Evolutionary conservation across 2,329 filamentous ascomycete species (phyloP), one percentile per base, ranked within the genome.

Genomic region (Diaporthe sp.): DNA sequence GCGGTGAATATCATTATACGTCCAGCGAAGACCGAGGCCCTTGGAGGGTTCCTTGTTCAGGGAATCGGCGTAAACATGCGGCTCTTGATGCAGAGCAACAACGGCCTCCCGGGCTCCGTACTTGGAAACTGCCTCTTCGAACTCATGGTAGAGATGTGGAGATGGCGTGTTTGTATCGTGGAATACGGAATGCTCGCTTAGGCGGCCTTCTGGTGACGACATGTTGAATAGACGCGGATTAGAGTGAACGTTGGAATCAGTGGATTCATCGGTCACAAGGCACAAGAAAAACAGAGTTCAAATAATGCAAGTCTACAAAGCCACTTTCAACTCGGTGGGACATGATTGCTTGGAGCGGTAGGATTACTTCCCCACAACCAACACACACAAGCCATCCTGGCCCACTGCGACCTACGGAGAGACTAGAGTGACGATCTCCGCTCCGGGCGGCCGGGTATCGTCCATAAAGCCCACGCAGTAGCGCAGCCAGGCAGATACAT

Each of bases 121-220:
- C 20, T 67, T 51, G 63, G 20, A 37, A 1, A 67, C 42, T n/a
- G 28, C 25, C 28, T 67, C 44, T 37, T 67, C 63, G 63, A 67
- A 67, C 20, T 51, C 28, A 31, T 51, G 10, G 22, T 51, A n/a
- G 22, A 51, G 28, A 15, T 51, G 63, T 37, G 44, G 63, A 34
- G 63, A 51, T 51, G 42, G 63, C 5, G 44, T 31, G 22, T 25
- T 67, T 51, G 44, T 15, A 17, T 37, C 31, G 20, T 13, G 63
- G 22, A 49, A 5, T n/a, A 61, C 22, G 13, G 61, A 49, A n/a
- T 67, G 61, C 44, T 67, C 63, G 28, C 63, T 67, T 25, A 51
- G 20, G 17, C 28, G 61, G 6, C 37, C 22, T 67, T 22, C 28
- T 67, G 44, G 31, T n/a, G 44, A 31, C 10, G 63, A 34, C 63